Percentiles rank a stretch among this genome's conserved stretches.
Evolutionary conservation across 2,329 filamentous ascomycete genomes (phyloP).

Genomic region (Zymoseptoria ardabiliae): DNA sequence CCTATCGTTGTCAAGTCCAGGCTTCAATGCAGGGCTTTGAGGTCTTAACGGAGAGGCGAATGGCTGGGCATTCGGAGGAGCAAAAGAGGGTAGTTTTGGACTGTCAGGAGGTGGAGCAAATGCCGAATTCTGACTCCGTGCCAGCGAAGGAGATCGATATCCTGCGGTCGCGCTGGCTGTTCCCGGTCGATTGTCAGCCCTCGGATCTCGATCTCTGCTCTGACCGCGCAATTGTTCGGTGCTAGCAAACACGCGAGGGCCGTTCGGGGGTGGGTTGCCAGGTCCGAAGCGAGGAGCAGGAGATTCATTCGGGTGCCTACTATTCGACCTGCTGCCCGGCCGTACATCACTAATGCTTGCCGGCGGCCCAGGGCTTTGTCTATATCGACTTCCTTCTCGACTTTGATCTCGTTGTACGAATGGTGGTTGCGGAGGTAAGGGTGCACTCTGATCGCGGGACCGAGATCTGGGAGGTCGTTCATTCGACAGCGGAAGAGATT

Average conservation of each 20-base stretch:
- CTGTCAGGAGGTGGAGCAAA: background rate
- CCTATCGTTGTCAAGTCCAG: conserved; percentile 14
- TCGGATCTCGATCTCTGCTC: conserved; percentile 19
- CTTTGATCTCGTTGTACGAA: conserved; percentile 27
- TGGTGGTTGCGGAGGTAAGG: conserved; percentile 25
- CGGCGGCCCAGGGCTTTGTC: conserved; percentile 25
- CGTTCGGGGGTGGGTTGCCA: conserved; percentile 6
- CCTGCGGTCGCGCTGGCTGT: conserved; percentile 20
- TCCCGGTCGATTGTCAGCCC: conserved; percentile 19
- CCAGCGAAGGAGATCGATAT: conserved; percentile 5
- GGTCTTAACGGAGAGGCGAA: conserved; percentile 13
- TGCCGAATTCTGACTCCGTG: conserved; percentile 5
- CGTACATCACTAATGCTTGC: conserved; percentile 20
- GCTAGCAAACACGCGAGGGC: conserved; percentile 25
- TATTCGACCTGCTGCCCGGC: conserved; percentile 12
- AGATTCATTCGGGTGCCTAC: conserved; percentile 16
- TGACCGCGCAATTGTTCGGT: conserved; percentile 29
- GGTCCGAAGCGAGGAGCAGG: conserved; percentile 13
- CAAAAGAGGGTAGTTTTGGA: background rate
- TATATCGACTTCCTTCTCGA: conserved; percentile 24
- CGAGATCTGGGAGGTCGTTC: background rate
- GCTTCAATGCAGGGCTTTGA: conserved; percentile 16
- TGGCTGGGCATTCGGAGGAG: conserved; percentile 2
- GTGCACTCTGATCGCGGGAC: conserved; percentile 8
- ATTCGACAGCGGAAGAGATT: conserved; percentile 3